Conservation (phyloP, 2,329 filamentous ascomycete genomes). For the Colletotrichum sp. region DNA sequence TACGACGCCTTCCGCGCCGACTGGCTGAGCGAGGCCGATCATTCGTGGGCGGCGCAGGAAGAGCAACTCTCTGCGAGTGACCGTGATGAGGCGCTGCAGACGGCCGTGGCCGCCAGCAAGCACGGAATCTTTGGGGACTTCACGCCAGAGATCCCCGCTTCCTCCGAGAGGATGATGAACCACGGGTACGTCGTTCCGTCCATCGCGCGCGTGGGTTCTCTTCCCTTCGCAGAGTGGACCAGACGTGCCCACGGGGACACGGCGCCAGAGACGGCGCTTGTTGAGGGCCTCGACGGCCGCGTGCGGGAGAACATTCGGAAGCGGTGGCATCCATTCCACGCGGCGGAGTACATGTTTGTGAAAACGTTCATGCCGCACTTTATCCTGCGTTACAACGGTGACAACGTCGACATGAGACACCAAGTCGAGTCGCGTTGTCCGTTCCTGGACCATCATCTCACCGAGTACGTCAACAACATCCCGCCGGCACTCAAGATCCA, state of each 20-base stretch:
- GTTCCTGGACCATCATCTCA: slow-evolving; percentile 35
- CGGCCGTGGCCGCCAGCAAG: not conserved
- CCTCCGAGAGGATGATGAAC: no score
- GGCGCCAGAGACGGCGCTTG: no score
- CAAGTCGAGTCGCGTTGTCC: slow-evolving; percentile 36
- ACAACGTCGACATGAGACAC: slow-evolving; percentile 38
- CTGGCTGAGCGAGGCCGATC: slow-evolving; percentile 47
- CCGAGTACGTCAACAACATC: slow-evolving; percentile 25
- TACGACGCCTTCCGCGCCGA: slow-evolving; percentile 52
- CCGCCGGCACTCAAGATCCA: not conserved
- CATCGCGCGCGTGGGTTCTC: no score
- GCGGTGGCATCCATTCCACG: not conserved
- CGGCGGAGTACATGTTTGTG: not conserved
- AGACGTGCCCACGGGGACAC: no score
- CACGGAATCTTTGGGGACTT: no score
- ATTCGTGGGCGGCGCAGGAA: not conserved
- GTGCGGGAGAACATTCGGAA: not conserved
- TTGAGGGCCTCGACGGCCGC: not conserved
- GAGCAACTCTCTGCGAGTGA: not conserved
- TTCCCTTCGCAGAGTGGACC: no score
- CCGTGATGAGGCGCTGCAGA: not conserved
- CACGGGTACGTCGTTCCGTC: no score
- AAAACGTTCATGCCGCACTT: not conserved
- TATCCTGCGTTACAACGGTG: slow-evolving; percentile 40
- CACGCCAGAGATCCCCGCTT: no score